phyloP scores from a whole-genome alignment of 2,329 filamentous ascomycete species.

The Cladophialophora bantiana region DNA sequence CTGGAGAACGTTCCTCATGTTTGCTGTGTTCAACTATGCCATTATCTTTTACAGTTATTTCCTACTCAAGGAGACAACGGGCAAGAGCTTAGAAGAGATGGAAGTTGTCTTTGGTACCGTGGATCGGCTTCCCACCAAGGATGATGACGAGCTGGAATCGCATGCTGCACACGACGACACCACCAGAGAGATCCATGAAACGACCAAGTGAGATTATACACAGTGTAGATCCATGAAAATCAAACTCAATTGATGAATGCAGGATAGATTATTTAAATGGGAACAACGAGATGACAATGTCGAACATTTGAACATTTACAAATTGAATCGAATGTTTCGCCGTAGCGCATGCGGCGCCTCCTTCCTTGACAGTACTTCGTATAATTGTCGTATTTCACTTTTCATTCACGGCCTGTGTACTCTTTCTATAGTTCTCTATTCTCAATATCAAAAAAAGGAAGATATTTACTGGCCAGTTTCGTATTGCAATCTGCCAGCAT shows the following conservation, averaged over 20 bases:
- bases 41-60: constrained; percentile 55
- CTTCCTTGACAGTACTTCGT: background rate
- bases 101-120: constrained; percentile 46
- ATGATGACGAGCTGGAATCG: constrained; percentile 29
- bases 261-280: background rate
- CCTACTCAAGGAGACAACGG: constrained; percentile 52
- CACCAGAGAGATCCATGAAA: constrained; percentile 24
- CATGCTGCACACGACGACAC: constrained; percentile 26
- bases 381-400: background rate
- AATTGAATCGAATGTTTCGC: background rate
- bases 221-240: background rate
- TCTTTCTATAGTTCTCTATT: background rate
- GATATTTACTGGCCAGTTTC: background rate
- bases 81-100: constrained; percentile 56
- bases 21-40: constrained; percentile 57
- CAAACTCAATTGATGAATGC: background rate
- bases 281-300: background rate
- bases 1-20: constrained; percentile 60
- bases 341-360: background rate
- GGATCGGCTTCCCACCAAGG: constrained; percentile 31
- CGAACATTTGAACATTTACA: background rate
- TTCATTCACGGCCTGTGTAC: background rate
- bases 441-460: background rate
- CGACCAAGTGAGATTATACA: constrained; percentile 15
- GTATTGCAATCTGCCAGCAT: background rate